Percentiles rank a stretch among this genome's conserved stretches.
Evolutionary conservation across 2,329 filamentous ascomycete species (phyloP).

Genomic region (Pseudomassariella vexata): DNA sequence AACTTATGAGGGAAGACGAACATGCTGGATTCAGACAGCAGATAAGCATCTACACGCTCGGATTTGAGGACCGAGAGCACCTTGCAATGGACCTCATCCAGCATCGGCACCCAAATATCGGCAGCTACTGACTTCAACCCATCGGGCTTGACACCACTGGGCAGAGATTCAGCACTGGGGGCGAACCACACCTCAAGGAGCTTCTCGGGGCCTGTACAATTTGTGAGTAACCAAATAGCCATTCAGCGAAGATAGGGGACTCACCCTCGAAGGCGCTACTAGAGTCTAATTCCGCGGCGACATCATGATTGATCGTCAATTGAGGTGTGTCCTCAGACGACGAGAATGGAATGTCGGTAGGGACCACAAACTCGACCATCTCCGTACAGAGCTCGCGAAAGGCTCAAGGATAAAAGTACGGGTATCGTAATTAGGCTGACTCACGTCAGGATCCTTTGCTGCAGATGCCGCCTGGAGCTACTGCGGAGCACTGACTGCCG

Average conservation of each 20-base stretch:
- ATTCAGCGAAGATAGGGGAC: slow-evolving; percentile 9
- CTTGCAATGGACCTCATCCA: slow-evolving; percentile 98
- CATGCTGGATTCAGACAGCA: slow-evolving; percentile 98
- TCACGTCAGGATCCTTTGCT: too few relatives aligned
- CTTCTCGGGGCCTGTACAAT: slow-evolving; percentile 90
- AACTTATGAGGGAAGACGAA: slow-evolving; percentile 99
- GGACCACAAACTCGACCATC: slow-evolving; percentile 82
- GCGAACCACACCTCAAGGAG: slow-evolving; percentile 98
- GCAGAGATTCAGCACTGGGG: slow-evolving; percentile 67
- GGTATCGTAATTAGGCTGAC: slow-evolving; percentile 1
- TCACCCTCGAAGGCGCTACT: slow-evolving; percentile 91
- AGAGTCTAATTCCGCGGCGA: slow-evolving; percentile 87
- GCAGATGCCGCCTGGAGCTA: slow-evolving; percentile 35
- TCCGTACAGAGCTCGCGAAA: slow-evolving; percentile 37
- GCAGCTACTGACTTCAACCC: slow-evolving; percentile 82
- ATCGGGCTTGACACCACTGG: slow-evolving; percentile 61
- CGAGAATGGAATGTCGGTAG: slow-evolving; percentile 76
- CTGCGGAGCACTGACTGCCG: slow-evolving; percentile 94
- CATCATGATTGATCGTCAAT: slow-evolving; percentile 94
- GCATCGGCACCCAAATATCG: slow-evolving; percentile 91
- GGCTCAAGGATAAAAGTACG: slow-evolving; percentile 14
- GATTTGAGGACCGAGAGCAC: slow-evolving; percentile 91
- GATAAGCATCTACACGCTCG: slow-evolving; percentile 90
- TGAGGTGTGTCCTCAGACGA: slow-evolving; percentile 79
- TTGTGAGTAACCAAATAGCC: not conserved